phyloP scores from a whole-genome alignment of 202 grass and related monocot genomes.

The Schoenoplectus triqueter region DNA sequence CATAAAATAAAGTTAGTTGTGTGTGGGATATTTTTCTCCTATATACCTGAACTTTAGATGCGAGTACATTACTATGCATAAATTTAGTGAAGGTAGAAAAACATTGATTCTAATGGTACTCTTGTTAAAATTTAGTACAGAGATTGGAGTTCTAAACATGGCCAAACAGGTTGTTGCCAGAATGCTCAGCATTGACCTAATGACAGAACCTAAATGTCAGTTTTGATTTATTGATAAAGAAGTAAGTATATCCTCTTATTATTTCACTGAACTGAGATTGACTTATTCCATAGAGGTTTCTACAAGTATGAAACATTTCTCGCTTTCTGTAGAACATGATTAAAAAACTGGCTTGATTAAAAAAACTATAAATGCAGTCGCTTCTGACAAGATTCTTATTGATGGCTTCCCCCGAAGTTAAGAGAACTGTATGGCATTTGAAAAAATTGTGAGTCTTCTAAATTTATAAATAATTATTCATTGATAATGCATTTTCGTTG shows the following conservation, averaged over 20 bases:
- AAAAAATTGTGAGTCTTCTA: constrained; percentile 79
- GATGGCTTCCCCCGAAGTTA: constrained; percentile 88
- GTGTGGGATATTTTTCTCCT: too few species aligned
- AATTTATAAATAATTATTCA: constrained; percentile 38
- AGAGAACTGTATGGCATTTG: constrained; percentile 91
- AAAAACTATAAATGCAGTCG: constrained; percentile 62
- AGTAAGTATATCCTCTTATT: constrained; percentile 58
- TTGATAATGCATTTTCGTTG: background rate
- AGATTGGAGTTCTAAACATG: constrained; percentile 94
- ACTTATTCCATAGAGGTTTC: too few species aligned
- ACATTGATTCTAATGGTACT: constrained; percentile 51
- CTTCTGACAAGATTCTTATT: constrained; percentile 52
- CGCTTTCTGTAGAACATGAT: too few species aligned
- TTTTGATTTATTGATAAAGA: constrained; percentile 98
- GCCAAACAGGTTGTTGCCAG: constrained; percentile 74
- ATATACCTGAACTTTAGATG: too few species aligned
- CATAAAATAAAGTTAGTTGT: too few species aligned
- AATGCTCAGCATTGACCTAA: constrained; percentile 64
- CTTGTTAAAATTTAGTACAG: constrained; percentile 83
- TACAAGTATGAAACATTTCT: too few species aligned
- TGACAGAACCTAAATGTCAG: constrained; percentile 62
- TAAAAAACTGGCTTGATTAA: constrained; percentile 66
- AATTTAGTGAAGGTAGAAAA: constrained; percentile 25
- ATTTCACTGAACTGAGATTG: too few species aligned
- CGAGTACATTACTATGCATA: too few species aligned